These are phyloP conservation scores for Cyberlindnera bimundalis DNA, from an alignment of 805 yeast genomes.

Conservation along the genomic window DNA sequence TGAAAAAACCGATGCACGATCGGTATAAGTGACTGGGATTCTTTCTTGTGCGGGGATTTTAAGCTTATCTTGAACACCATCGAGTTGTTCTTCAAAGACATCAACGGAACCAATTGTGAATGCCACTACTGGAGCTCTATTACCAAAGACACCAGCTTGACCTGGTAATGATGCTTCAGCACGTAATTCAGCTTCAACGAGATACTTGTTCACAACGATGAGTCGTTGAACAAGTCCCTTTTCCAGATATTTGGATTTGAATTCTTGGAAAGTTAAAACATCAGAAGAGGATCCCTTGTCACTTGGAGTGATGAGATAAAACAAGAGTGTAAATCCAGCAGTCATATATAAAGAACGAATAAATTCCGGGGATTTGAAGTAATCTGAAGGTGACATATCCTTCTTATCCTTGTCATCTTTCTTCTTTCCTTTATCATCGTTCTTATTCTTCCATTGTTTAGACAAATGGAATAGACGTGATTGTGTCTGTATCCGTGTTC, in stretches of 20 bases:
- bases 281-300: constrained; percentile 26
- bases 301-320: constrained; percentile 32
- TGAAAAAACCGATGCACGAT: constrained; percentile 61
- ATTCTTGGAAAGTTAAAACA: constrained; percentile 70
- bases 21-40: constrained; percentile 73
- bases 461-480: constrained; percentile 15
- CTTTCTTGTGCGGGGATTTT: constrained; percentile 67
- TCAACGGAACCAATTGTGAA: constrained; percentile 90
- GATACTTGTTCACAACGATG: constrained; percentile 66
- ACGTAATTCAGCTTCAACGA: constrained; percentile 66
- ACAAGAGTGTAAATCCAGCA: constrained; percentile 36
- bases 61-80: constrained; percentile 63
- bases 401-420: constrained; percentile 24
- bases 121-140: constrained; percentile 43
- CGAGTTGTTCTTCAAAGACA: constrained; percentile 79
- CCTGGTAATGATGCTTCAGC: constrained; percentile 33
- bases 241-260: constrained; percentile 73
- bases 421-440: constrained; percentile 17
- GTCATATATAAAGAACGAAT: constrained; percentile 37
- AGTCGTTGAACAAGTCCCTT: constrained; percentile 74
- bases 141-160: constrained; percentile 28
- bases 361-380: constrained; percentile 42
- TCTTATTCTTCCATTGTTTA: constrained; percentile 6
- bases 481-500: not conserved
- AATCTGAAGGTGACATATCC: constrained; percentile 32